These are phyloP conservation scores for Allium cepa DNA, from an alignment of 106 monocot genomes.

Conservation along the genomic window DNA sequence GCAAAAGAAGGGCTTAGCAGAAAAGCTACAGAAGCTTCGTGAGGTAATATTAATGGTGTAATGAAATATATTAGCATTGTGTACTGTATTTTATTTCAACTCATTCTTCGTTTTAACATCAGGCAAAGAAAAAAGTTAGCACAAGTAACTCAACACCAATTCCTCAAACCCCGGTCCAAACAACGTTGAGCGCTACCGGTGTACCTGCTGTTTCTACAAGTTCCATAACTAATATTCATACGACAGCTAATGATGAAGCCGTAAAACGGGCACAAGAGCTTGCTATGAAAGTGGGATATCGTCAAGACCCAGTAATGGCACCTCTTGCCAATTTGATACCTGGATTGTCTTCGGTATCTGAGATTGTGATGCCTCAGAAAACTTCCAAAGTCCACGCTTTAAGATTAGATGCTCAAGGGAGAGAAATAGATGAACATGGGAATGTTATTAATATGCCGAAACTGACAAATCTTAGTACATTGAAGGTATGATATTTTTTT, in stretches of 20 bases:
- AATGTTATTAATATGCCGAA: conserved; percentile 71
- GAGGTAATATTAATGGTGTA: conserved; percentile 25
- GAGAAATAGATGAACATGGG: conserved; percentile 95
- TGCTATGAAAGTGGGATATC: conserved; percentile 89
- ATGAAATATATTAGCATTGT: neutral
- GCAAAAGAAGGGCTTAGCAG: conserved; percentile 80
- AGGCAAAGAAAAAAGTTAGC: conserved; percentile 44
- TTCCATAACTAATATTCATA: no score
- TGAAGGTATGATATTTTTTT: conserved; percentile 47
- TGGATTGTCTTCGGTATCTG: conserved; percentile 33
- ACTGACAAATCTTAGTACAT: conserved; percentile 73
- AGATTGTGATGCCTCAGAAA: conserved; percentile 43
- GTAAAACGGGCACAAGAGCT: conserved; percentile 94
- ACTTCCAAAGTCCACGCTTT: conserved; percentile 85
- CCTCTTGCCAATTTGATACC: conserved; percentile 98
- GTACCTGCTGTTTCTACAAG: conserved; percentile 23
- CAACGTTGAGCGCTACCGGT: conserved; percentile 4
- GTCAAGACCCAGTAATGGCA: conserved; percentile 87
- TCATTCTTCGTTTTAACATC: neutral
- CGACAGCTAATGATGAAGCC: conserved; percentile 45
- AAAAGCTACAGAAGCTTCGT: conserved; percentile 91
- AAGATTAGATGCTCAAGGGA: conserved; percentile 87
- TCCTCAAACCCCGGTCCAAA: conserved; percentile 8
- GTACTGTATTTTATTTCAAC: neutral
- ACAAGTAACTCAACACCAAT: conserved; percentile 11